These are phyloP conservation scores for Cornus kousa DNA, from an alignment of 148 eudicot species.

Conservation along the genomic window DNA sequence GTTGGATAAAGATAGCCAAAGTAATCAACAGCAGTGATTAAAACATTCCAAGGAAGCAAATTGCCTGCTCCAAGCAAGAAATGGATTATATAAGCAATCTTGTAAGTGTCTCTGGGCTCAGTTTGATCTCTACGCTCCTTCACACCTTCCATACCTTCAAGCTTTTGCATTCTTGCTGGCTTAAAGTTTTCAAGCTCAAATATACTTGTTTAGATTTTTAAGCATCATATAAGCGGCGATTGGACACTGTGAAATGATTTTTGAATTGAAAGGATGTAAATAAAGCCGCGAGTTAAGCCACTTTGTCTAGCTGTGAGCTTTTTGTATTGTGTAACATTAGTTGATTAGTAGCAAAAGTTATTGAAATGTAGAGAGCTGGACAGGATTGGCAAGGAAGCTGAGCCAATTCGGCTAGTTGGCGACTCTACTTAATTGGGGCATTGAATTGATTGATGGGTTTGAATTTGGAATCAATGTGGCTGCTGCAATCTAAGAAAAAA, in stretches of 20 bases:
- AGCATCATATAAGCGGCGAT: not conserved
- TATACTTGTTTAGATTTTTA: not conserved
- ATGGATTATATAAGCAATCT: conserved; percentile 61
- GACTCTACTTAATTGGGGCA: conserved; percentile 16
- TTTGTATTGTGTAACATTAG: too few relatives aligned
- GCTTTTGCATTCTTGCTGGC: conserved; percentile 14
- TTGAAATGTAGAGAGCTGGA: conserved; percentile 6
- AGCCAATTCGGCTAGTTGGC: conserved; percentile 20
- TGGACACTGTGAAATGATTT: conserved; percentile 8
- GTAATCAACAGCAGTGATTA: conserved; percentile 87
- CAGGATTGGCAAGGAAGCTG: conserved; percentile 28
- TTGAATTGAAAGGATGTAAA: not conserved
- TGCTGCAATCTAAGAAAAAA: not conserved
- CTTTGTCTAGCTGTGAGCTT: not conserved
- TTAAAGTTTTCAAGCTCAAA: not conserved
- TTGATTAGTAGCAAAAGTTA: too few relatives aligned
- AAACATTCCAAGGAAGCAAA: conserved; percentile 89
- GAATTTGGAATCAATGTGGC: conserved; percentile 21
- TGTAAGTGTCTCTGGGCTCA: conserved; percentile 57
- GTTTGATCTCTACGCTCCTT: conserved; percentile 28
- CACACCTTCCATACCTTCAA: conserved; percentile 34
- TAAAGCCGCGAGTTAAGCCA: not conserved
- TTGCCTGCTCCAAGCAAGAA: conserved; percentile 89
- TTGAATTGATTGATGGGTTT: conserved; percentile 50
- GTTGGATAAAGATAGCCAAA: conserved; percentile 58